Conservation (phyloP, 2,329 filamentous ascomycete species). For the Colletotrichum cuscutae region DNA sequence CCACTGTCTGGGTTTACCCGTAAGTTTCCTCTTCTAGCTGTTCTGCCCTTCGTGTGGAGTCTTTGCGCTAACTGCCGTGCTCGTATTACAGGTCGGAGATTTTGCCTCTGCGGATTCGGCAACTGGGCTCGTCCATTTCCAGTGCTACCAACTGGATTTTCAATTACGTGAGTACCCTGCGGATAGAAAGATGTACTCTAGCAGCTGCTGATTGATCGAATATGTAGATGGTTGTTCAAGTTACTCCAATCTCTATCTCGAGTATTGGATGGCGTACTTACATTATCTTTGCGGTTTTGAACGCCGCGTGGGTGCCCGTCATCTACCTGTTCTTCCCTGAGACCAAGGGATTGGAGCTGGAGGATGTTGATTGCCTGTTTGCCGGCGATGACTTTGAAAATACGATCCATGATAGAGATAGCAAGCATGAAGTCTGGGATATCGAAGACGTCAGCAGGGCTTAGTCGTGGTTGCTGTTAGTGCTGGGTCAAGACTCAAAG, state of each 20-base stretch:
- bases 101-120: slow-evolving; percentile 43
- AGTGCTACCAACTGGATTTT: slow-evolving; percentile 48
- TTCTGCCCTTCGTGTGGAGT: neutral
- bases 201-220: neutral
- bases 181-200: neutral
- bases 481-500: no score
- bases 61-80: neutral
- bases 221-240: slow-evolving; percentile 33
- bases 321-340: slow-evolving; percentile 47
- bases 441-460: slow-evolving; percentile 14
- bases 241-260: slow-evolving; percentile 33
- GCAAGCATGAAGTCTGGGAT: slow-evolving; percentile 20
- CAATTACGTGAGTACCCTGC: slow-evolving; percentile 42
- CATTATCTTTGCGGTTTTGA: slow-evolving; percentile 43
- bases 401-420: slow-evolving; percentile 5
- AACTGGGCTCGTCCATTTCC: slow-evolving; percentile 45
- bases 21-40: slow-evolving; percentile 19
- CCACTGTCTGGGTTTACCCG: slow-evolving; percentile 48
- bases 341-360: slow-evolving; percentile 50
- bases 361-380: slow-evolving; percentile 48
- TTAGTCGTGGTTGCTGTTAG: neutral
- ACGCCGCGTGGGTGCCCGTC: slow-evolving; percentile 41
- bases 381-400: slow-evolving; percentile 39
- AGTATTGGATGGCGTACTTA: slow-evolving; percentile 38
- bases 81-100: slow-evolving; percentile 42